phyloP scores from a whole-genome alignment of 176 grass and related monocot genomes.

The Phyllostachys edulis region DNA sequence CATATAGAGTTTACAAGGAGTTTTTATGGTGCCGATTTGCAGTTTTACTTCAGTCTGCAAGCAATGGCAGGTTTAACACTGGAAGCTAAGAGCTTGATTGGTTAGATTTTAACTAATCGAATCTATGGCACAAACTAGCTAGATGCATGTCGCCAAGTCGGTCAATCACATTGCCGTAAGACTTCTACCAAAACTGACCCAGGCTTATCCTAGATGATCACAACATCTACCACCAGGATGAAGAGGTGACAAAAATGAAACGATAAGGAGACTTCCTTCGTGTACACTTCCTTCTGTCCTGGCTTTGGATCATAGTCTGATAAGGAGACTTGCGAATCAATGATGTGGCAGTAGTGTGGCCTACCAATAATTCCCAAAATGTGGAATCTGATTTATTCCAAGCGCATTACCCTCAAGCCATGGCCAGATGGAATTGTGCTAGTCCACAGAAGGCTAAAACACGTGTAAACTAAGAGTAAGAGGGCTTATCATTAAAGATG shows the following conservation, averaged over 20 bases:
- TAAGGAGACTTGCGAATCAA: not conserved
- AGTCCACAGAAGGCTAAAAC: not conserved
- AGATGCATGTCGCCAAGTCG: not conserved
- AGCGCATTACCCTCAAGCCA: not conserved
- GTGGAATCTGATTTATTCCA: not conserved
- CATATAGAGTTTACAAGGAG: not conserved
- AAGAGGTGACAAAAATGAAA: not conserved
- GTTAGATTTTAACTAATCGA: not conserved
- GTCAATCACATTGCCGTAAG: not conserved
- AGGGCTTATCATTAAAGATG: not conserved
- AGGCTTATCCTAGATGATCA: not conserved
- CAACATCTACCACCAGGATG: not conserved
- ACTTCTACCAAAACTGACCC: not conserved
- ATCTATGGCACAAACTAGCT: no score
- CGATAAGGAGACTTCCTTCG: not conserved
- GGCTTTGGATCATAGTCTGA: not conserved
- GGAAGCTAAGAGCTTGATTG: not conserved
- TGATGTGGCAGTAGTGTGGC: not conserved
- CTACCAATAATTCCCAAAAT: not conserved
- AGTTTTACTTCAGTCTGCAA: not conserved
- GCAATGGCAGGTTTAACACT: not conserved
- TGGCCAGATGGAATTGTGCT: not conserved
- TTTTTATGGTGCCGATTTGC: not conserved
- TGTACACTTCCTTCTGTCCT: not conserved
- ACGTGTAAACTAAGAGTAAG: not conserved